Percentiles rank a stretch among this genome's conserved stretches.
Conservation (phyloP, 345 rosid species). For the Nasturtium officinale region DNA sequence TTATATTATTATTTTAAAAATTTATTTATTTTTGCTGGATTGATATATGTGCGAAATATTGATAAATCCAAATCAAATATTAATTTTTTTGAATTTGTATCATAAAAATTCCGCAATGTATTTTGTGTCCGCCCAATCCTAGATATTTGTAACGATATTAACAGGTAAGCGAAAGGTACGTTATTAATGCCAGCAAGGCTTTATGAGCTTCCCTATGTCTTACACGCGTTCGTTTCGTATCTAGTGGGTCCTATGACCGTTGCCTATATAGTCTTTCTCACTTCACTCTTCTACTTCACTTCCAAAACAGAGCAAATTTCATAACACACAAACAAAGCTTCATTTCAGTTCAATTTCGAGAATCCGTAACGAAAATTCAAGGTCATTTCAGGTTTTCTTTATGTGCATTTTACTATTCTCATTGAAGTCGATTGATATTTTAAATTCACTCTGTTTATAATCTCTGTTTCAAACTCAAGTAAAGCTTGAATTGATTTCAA, state of each 20-base stretch:
- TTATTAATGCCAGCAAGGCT: constrained; percentile 18
- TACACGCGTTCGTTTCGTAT: constrained; percentile 8
- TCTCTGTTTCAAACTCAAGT: neutral
- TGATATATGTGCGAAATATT: no score
- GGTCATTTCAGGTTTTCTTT: neutral
- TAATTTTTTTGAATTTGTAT: no score
- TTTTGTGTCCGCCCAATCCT: no score
- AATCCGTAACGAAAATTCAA: neutral
- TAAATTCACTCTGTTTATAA: neutral
- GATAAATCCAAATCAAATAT: no score
- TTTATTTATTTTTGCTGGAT: no score
- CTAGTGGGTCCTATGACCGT: neutral
- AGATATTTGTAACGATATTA: neutral
- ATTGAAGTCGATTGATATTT: neutral
- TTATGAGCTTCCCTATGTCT: neutral
- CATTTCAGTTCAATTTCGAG: neutral
- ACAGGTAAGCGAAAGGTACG: neutral
- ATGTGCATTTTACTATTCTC: neutral
- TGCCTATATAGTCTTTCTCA: constrained; percentile 19
- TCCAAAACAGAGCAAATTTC: constrained; percentile 15
- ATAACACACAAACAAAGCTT: constrained; percentile 12
- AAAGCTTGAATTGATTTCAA: neutral
- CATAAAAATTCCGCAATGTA: no score
- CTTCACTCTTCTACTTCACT: constrained; percentile 30
- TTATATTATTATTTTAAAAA: no score